A percentile compares a stretch with the other conserved stretches of the same genome.
These are phyloP conservation scores for Avena insularis DNA, from an alignment of 176 grass and related monocot species.

Conservation along the genomic window DNA sequence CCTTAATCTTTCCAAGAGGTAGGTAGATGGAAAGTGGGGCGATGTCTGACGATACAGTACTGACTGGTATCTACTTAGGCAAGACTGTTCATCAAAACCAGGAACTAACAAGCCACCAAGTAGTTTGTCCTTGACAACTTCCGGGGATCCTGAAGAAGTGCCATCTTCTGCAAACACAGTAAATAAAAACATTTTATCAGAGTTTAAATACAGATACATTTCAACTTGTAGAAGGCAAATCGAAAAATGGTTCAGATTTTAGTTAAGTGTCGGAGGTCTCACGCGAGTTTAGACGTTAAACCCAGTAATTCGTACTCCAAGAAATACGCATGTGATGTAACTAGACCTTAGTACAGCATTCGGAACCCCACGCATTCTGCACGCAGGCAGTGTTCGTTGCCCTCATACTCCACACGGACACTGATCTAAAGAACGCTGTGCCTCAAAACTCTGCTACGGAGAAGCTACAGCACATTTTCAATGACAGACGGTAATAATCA, in stretches of 20 bases:
- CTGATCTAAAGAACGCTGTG: background rate
- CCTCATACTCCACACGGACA: background rate
- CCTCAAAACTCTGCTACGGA: background rate
- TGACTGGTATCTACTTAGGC: conserved; percentile 64
- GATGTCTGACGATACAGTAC: conserved; percentile 62
- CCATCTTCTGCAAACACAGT: conserved; percentile 4
- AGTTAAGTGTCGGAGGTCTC: too few relatives aligned
- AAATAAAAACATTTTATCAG: conserved; percentile 2
- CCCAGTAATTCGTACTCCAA: background rate
- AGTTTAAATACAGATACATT: background rate
- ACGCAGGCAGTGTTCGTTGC: background rate
- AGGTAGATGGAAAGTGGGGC: conserved; percentile 46
- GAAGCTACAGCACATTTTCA: background rate
- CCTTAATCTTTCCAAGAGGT: conserved; percentile 69
- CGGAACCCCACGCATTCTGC: background rate
- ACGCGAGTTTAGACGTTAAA: background rate
- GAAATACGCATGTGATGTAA: background rate
- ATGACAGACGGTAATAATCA: background rate
- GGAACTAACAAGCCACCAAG: conserved; percentile 60
- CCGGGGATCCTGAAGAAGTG: conserved; percentile 23
- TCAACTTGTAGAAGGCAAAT: background rate
- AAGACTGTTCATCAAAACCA: conserved; percentile 66
- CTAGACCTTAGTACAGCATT: background rate
- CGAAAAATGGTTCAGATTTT: background rate
- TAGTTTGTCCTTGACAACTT: conserved; percentile 46